A percentile compares a stretch with the other conserved stretches of the same genome.
These are phyloP conservation scores for Penicillium paxilli DNA, from an alignment of 495 filamentous ascomycete genomes.

Conservation along the genomic window DNA sequence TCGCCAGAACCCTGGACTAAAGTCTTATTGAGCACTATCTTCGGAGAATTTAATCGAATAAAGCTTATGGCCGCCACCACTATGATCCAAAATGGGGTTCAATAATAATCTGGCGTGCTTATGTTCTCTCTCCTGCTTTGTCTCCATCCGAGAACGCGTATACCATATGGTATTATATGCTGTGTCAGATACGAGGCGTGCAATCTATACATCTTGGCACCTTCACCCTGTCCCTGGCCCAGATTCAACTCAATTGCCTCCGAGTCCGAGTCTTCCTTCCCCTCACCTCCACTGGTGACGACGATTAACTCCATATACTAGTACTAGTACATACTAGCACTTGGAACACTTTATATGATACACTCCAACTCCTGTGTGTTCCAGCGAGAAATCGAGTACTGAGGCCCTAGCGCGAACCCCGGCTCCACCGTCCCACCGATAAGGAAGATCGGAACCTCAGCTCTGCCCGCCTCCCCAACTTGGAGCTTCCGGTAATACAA, in stretches of 20 bases:
- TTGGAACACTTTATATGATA: too few species aligned
- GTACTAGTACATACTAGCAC: too few species aligned
- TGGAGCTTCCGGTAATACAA: constrained; percentile 3
- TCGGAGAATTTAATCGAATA: neutral
- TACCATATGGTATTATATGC: too few species aligned
- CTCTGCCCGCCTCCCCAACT: neutral
- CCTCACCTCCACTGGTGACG: too few species aligned
- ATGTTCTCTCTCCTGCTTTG: neutral
- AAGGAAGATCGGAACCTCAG: constrained; percentile 12
- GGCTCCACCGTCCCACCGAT: constrained; percentile 20
- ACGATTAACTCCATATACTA: too few species aligned
- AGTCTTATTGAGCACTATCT: neutral
- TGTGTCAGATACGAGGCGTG: too few species aligned
- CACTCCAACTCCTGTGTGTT: neutral
- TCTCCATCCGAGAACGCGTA: neutral
- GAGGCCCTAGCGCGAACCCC: neutral
- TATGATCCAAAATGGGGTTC: neutral
- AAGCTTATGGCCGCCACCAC: neutral
- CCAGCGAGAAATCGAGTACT: neutral
- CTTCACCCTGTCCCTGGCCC: neutral
- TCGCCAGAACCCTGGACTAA: neutral
- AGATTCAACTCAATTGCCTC: too few species aligned
- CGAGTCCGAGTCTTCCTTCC: too few species aligned
- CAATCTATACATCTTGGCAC: neutral
- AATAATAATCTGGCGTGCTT: neutral